Evolutionary conservation across 371 early-diverging fungal genomes (phyloP), one percentile per base, ranked within the genome.

Genomic region (Rhizopus stolonifer): DNA sequence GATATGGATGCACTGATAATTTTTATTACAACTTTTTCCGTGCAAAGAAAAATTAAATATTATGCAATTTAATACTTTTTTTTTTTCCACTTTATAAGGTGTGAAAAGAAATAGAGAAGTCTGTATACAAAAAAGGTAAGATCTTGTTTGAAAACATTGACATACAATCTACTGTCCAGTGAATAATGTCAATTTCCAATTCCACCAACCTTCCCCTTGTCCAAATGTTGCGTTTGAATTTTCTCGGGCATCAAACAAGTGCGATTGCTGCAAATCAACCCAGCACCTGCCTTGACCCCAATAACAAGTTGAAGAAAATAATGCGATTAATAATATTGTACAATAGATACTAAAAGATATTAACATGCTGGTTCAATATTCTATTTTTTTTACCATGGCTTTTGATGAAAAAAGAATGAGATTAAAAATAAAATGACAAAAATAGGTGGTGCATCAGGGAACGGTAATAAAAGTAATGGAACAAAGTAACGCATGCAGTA

Each of bases 211-310:
- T 19, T 69, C 73, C 19, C 73, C 69, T 34, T 72, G 73, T 31
- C 75, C 69, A 64, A 74, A 74, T 1, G 75, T 74, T 19, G 75
- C 71, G 48, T 70, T 74, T 0, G 71, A 71, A 51, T 66, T 58
- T 47, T 51, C 49, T 49, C 75, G 64, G 48, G 56, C 73, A 42
- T 77, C 70, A 51, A 78, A 70, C 17, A 72, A 42, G 4, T 60
- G 57, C 24, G 62, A 49, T 23, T 70, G 62, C 23, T 82, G 83
- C 23, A 79, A 58, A 59, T 82, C 81, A 22, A 85, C 55, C 84
- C 86, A 85, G 56, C 84, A 85, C 49, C 84, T 77, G 31, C 79
- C 86, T 46, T 81, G 76, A 33, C 86, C 86, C 84, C 86, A 85
- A 56, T 84, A 85, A 54, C 86, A 85, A 2, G 86, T 85, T 2